Percentiles rank a stretch among this genome's conserved stretches.
Evolutionary conservation across 345 rosid genomes (phyloP).

Genomic region (Nephelium lappaceum): DNA sequence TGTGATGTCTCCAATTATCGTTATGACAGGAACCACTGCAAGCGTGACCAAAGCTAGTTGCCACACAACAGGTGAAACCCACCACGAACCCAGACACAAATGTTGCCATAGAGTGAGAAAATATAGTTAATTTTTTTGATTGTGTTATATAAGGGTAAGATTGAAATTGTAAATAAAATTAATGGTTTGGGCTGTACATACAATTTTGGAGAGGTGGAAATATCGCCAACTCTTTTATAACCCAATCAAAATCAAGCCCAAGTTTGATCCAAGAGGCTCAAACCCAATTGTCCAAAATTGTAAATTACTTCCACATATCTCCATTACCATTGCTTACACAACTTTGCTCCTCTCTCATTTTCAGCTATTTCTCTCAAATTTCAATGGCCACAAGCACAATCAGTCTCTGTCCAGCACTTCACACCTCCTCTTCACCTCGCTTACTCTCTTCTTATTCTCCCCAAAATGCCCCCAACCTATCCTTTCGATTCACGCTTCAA

Average conservation of each 20-base stretch:
- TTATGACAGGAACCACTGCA: constrained; percentile 95
- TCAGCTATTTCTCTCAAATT: background rate
- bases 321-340: background rate
- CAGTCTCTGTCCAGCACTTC: constrained; percentile 40
- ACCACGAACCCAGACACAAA: constrained; percentile 96
- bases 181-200: too few relatives aligned
- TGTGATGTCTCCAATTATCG: constrained; percentile 84
- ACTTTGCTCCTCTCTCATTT: background rate
- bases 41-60: constrained; percentile 93
- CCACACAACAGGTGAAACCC: constrained; percentile 96
- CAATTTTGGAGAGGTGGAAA: too few relatives aligned
- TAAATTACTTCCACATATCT: background rate
- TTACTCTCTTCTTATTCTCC: constrained; percentile 21
- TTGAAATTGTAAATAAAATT: too few relatives aligned
- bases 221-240: too few relatives aligned
- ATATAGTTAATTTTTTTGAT: too few relatives aligned
- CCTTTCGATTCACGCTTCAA: constrained; percentile 44
- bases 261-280: background rate
- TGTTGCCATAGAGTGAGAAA: constrained; percentile 78
- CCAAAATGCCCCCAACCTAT: constrained; percentile 44
- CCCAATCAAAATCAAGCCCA: background rate
- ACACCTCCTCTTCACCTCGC: constrained; percentile 39
- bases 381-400: constrained; percentile 57
- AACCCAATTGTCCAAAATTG: background rate
- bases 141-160: too few relatives aligned